Evolutionary conservation across 176 grass and related monocot species (phyloP).

Genomic region (Cocos nucifera): DNA sequence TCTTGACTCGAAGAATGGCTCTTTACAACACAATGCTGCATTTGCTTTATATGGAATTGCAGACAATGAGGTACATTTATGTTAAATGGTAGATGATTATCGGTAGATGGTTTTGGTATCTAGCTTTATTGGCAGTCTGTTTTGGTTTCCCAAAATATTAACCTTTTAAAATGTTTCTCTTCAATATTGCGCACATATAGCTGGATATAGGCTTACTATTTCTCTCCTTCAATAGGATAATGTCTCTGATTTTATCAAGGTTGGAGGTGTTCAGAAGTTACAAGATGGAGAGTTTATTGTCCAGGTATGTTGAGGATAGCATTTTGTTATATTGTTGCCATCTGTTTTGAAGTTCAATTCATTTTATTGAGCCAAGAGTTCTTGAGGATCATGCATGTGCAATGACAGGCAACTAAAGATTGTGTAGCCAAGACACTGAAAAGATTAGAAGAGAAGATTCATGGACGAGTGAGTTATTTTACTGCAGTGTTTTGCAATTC

Average conservation of each 20-base stretch:
- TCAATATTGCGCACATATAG: too few relatives aligned
- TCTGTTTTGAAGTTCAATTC: too few relatives aligned
- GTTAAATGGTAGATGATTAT: slow-evolving; percentile 8
- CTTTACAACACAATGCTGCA: slow-evolving; percentile 98
- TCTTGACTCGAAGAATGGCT: slow-evolving; percentile 99
- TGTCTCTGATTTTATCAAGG: slow-evolving; percentile 93
- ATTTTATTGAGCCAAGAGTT: neutral
- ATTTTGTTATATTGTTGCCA: neutral
- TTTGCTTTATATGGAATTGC: slow-evolving; percentile 99
- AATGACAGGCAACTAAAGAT: slow-evolving; percentile 88
- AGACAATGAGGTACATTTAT: slow-evolving; percentile 75
- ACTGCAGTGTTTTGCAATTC: neutral
- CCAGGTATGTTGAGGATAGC: slow-evolving; percentile 38
- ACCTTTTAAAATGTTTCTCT: too few relatives aligned
- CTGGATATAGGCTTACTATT: neutral
- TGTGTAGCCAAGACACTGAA: slow-evolving; percentile 98
- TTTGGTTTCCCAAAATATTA: too few relatives aligned
- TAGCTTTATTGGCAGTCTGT: too few relatives aligned
- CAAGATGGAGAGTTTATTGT: slow-evolving; percentile 99
- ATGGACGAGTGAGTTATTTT: slow-evolving; percentile 66
- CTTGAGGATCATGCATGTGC: neutral
- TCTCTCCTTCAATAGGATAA: slow-evolving; percentile 52
- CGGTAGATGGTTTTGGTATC: neutral
- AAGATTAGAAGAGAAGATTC: slow-evolving; percentile 96
- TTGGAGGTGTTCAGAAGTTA: slow-evolving; percentile 91